These are phyloP conservation scores for Nidula microcarpa DNA, from an alignment of 768 basidiomycete genomes.

Conservation along the genomic window DNA sequence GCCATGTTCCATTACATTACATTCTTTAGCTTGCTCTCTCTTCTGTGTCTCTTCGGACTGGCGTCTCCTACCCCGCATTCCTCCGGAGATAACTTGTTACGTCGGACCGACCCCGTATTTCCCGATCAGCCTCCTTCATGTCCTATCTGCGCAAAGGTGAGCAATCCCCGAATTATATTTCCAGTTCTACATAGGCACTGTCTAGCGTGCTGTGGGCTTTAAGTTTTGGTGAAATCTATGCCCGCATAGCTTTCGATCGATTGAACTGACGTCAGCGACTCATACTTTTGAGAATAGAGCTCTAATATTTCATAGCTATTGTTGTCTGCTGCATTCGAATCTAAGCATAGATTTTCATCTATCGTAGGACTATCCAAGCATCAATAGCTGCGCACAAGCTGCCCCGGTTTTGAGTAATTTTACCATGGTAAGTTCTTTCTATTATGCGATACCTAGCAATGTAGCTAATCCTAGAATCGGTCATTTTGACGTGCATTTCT, in stretches of 20 bases:
- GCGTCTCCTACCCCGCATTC: conserved; percentile 14
- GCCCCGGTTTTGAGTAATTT: conserved; percentile 56
- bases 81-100: conserved; percentile 6
- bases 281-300: not conserved
- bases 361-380: conserved; percentile 42
- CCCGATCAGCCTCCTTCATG: conserved; percentile 55
- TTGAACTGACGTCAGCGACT: too few relatives aligned
- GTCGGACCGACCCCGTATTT: conserved; percentile 40
- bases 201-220: not conserved
- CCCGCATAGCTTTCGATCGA: too few relatives aligned
- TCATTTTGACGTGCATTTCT: not conserved
- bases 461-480: too few relatives aligned
- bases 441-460: not conserved
- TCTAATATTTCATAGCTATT: not conserved
- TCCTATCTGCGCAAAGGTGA: conserved; percentile 50
- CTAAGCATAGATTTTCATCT: not conserved
- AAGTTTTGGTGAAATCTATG: not conserved
- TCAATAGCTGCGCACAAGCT: conserved; percentile 56
- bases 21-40: conserved; percentile 13
- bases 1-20: conserved; percentile 19
- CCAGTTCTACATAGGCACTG: not conserved
- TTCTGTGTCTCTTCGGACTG: conserved; percentile 9
- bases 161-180: conserved; percentile 1
- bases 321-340: not conserved
- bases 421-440: conserved; percentile 34